These are phyloP conservation scores for Hypoxylon intermedium DNA, from an alignment of 495 filamentous ascomycete species.

Conservation along the genomic window DNA sequence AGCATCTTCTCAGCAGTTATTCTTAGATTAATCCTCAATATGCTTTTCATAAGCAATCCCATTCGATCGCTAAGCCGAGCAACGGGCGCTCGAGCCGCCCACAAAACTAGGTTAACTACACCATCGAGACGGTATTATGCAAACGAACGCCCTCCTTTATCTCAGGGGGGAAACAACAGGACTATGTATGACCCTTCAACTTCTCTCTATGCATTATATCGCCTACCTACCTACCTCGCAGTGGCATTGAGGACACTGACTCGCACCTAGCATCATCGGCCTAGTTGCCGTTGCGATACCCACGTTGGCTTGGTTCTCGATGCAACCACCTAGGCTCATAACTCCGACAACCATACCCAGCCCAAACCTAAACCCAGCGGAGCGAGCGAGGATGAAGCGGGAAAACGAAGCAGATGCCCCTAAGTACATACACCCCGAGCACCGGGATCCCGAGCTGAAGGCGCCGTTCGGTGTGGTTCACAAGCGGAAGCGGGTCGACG, in stretches of 20 bases:
- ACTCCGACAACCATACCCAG: neutral
- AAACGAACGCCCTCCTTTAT: neutral
- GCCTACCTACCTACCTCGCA: neutral
- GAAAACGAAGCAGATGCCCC: neutral
- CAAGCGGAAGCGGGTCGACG: slow-evolving; percentile 22
- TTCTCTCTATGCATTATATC: neutral
- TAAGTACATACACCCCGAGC: slow-evolving; percentile 20
- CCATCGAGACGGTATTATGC: neutral
- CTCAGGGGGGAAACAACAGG: neutral
- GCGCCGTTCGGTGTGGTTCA: slow-evolving; percentile 22
- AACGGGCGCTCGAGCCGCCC: neutral
- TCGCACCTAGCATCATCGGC: neutral
- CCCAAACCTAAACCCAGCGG: neutral
- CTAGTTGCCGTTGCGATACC: neutral
- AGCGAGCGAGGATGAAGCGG: neutral
- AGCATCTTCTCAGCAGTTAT: no score
- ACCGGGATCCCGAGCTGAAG: slow-evolving; percentile 21
- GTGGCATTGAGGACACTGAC: no score
- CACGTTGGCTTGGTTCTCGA: neutral
- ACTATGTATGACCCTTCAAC: neutral
- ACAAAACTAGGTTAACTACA: neutral
- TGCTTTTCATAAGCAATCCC: no score
- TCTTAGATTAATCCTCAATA: no score
- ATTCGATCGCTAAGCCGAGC: no score
- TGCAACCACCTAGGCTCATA: neutral